phyloP scores from a whole-genome alignment of 2,329 filamentous ascomycete genomes.

The Ascochyta viciae-villosae region DNA sequence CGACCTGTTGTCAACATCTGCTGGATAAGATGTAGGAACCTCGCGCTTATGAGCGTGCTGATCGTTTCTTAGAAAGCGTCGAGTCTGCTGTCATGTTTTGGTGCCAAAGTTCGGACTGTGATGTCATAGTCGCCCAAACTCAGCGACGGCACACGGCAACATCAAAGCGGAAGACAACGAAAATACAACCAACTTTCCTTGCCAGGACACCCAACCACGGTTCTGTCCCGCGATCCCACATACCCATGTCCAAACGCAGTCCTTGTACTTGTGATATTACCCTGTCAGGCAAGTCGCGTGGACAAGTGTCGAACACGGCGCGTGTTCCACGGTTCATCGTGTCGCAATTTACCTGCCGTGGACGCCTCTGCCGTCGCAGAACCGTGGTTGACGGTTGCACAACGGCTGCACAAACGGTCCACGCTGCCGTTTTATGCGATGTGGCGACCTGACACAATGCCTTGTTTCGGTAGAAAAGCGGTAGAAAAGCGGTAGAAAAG shows the following conservation, averaged over 20 bases:
- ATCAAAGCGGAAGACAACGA: background rate
- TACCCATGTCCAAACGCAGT: background rate
- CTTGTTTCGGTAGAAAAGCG: background rate
- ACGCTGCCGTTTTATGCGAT: constrained; percentile 14
- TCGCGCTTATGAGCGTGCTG: too few relatives aligned
- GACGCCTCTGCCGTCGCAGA: constrained; percentile 16
- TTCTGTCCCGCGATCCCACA: constrained; percentile 5
- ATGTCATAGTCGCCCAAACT: constrained; percentile 10
- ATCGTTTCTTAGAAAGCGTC: too few relatives aligned
- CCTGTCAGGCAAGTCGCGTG: constrained; percentile 20
- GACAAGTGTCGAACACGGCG: constrained; percentile 27
- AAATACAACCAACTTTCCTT: background rate
- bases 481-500: background rate
- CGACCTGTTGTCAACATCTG: too few relatives aligned
- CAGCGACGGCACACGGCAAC: constrained; percentile 9
- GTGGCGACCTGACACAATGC: constrained; percentile 13
- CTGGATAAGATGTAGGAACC: too few relatives aligned
- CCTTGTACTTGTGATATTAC: constrained; percentile 16
- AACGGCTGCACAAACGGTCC: constrained; percentile 14
- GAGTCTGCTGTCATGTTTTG: background rate
- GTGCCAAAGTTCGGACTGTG: constrained; percentile 8
- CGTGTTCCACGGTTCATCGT: constrained; percentile 31
- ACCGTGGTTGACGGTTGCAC: constrained; percentile 16
- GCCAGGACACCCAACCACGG: constrained; percentile 6
- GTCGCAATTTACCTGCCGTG: constrained; percentile 18